phyloP scores from a whole-genome alignment of 805 yeast species.

The Yarrowia deformans region DNA sequence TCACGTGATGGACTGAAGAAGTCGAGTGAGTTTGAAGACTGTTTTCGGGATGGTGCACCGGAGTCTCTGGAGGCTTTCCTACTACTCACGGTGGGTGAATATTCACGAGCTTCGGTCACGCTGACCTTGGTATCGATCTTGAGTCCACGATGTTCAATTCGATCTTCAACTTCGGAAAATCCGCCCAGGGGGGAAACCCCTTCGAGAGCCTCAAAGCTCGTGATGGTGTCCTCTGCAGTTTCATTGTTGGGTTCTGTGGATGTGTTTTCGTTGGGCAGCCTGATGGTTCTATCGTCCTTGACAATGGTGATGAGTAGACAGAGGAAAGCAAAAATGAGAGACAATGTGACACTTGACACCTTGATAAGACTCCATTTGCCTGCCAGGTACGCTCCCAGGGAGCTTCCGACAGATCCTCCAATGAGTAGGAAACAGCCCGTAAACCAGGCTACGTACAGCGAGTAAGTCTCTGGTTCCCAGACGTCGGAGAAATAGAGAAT shows the following conservation, averaged over 20 bases:
- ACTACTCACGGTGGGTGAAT: not conserved
- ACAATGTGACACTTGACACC: not conserved
- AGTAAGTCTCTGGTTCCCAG: slow-evolving; percentile 18
- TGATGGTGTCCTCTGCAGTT: not conserved
- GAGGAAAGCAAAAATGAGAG: slow-evolving; percentile 4
- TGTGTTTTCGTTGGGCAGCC: not conserved
- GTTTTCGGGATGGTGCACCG: not conserved
- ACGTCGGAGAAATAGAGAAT: slow-evolving; percentile 34
- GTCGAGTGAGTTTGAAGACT: not conserved
- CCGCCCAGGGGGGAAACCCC: slow-evolving; percentile 24
- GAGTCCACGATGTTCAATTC: slow-evolving; percentile 12
- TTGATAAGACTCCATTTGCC: not conserved
- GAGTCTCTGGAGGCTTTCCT: not conserved
- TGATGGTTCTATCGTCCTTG: slow-evolving; percentile 14
- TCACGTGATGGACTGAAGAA: slow-evolving; percentile 5
- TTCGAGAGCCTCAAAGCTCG: slow-evolving; percentile 15
- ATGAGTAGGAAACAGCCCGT: slow-evolving; percentile 25
- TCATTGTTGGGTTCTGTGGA: not conserved
- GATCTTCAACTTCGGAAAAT: slow-evolving; percentile 1
- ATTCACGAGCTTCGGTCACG: not conserved
- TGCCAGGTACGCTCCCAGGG: slow-evolving; percentile 18
- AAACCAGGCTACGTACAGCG: slow-evolving; percentile 29
- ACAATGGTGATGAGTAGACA: not conserved
- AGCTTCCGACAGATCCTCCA: slow-evolving; percentile 14
- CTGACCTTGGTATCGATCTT: not conserved